Percentiles rank a stretch among this genome's conserved stretches.
These are phyloP conservation scores for Hypoxylon sp. DNA, from an alignment of 2,329 filamentous ascomycete species.

Conservation along the genomic window DNA sequence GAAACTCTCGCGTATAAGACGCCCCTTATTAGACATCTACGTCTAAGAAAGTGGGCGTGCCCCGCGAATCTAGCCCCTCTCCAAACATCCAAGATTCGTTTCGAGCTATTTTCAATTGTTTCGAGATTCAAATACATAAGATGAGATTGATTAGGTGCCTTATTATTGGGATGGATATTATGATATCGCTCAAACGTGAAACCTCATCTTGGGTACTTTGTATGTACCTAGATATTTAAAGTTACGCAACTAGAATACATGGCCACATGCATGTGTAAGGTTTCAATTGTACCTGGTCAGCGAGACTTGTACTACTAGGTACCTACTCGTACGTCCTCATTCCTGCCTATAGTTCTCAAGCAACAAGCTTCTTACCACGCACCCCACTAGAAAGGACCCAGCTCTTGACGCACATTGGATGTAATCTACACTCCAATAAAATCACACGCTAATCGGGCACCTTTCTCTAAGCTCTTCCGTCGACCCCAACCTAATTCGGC, in stretches of 20 bases:
- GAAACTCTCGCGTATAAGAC: conserved; percentile 5
- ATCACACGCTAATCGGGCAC: conserved; percentile 27
- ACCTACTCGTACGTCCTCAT: neutral
- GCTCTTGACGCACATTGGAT: conserved; percentile 20
- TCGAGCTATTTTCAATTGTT: conserved; percentile 30
- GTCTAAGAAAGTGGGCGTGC: conserved; percentile 10
- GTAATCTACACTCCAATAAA: conserved; percentile 23
- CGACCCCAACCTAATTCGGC: conserved; percentile 37
- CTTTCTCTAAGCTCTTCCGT: conserved; percentile 28
- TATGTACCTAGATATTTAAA: neutral
- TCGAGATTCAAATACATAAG: conserved; percentile 18
- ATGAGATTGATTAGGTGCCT: neutral
- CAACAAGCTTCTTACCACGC: conserved; percentile 6
- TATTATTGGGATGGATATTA: conserved; percentile 4
- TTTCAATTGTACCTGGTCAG: neutral
- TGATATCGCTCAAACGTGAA: conserved; percentile 25
- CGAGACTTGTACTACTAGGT: neutral
- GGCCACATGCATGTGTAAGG: neutral
- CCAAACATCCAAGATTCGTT: conserved; percentile 7
- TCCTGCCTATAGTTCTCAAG: neutral
- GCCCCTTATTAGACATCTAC: neutral
- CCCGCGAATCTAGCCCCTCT: conserved; percentile 30
- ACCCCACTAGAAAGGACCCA: conserved; percentile 5
- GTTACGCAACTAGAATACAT: neutral
- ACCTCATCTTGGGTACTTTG: too few relatives aligned